These are phyloP conservation scores for Cicer judaicum DNA, from an alignment of 306 rosid genomes.

Conservation along the genomic window DNA sequence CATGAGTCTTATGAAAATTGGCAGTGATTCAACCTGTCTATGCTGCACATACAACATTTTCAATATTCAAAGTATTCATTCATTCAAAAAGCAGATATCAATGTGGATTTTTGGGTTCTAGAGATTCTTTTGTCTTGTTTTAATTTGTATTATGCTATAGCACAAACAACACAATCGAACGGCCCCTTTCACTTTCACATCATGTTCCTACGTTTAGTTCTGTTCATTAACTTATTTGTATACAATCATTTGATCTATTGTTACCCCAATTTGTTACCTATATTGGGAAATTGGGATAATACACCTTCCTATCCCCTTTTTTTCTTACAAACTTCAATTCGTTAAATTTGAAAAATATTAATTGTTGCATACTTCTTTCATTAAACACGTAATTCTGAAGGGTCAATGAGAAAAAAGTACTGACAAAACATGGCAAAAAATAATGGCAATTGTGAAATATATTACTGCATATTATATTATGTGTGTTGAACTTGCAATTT, in stretches of 20 bases:
- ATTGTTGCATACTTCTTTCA: slow-evolving; percentile 28
- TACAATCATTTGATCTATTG: slow-evolving; percentile 58
- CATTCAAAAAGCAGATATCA: slow-evolving; percentile 34
- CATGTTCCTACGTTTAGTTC: slow-evolving; percentile 52
- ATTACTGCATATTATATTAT: too few species aligned
- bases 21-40: not conserved
- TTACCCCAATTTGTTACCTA: slow-evolving; percentile 46
- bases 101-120: slow-evolving; percentile 19
- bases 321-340: slow-evolving; percentile 13
- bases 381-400: slow-evolving; percentile 34
- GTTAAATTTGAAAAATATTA: not conserved
- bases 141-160: slow-evolving; percentile 28
- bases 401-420: slow-evolving; percentile 32
- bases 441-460: too few species aligned
- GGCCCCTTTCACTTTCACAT: slow-evolving; percentile 41
- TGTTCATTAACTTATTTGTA: slow-evolving; percentile 65
- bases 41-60: slow-evolving; percentile 3
- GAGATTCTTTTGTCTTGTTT: slow-evolving; percentile 51
- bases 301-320: slow-evolving; percentile 20
- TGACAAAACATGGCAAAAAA: slow-evolving; percentile 18
- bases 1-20: slow-evolving; percentile 50
- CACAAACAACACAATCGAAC: slow-evolving; percentile 26
- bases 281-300: slow-evolving; percentile 53
- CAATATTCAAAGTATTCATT: slow-evolving; percentile 10
- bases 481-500: too few species aligned